Percentiles rank a stretch among this genome's conserved stretches.
Conservation (phyloP, 345 rosid species). For the Eucalyptus erythrocorys region DNA sequence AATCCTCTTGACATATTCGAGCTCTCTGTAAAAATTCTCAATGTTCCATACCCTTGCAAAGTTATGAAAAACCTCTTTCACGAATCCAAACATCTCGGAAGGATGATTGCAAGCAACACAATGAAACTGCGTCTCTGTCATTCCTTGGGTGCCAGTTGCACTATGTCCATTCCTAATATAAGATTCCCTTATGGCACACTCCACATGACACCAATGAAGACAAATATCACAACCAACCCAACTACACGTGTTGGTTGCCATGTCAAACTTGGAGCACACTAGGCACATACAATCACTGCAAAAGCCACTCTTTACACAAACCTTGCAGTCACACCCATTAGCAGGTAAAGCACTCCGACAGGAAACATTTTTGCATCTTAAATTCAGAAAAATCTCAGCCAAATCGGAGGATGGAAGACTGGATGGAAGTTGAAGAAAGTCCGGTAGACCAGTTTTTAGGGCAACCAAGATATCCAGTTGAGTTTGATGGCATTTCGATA, state of each 20-base stretch:
- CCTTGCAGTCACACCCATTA: slow-evolving; percentile 92
- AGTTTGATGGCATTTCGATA: slow-evolving; percentile 50
- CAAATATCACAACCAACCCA: slow-evolving; percentile 99
- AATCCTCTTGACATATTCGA: slow-evolving; percentile 80
- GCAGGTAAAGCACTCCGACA: slow-evolving; percentile 70
- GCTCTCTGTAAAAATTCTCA: slow-evolving; percentile 63
- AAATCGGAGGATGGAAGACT: slow-evolving; percentile 49
- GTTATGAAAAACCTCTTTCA: slow-evolving; percentile 83
- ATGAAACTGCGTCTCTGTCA: slow-evolving; percentile 80
- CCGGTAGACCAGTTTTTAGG: slow-evolving; percentile 54
- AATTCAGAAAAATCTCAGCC: slow-evolving; percentile 80
- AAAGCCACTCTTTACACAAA: slow-evolving; percentile 80
- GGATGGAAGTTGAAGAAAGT: slow-evolving; percentile 50
- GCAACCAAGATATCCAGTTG: slow-evolving; percentile 89
- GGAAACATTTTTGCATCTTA: slow-evolving; percentile 67
- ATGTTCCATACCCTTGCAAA: slow-evolving; percentile 72
- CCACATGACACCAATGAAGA: slow-evolving; percentile 97
- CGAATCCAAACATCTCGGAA: slow-evolving; percentile 98
- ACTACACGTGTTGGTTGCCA: slow-evolving; percentile 91
- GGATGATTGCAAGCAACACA: slow-evolving; percentile 95
- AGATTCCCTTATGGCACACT: slow-evolving; percentile 73
- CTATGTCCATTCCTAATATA: slow-evolving; percentile 69
- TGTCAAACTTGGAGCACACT: slow-evolving; percentile 83
- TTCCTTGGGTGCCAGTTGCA: slow-evolving; percentile 41
- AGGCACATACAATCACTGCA: slow-evolving; percentile 97